A percentile compares a stretch with the other conserved stretches of the same genome.
Evolutionary conservation across 495 filamentous ascomycete genomes (phyloP).

Genomic region (Friedmanniomyces endolithicus): DNA sequence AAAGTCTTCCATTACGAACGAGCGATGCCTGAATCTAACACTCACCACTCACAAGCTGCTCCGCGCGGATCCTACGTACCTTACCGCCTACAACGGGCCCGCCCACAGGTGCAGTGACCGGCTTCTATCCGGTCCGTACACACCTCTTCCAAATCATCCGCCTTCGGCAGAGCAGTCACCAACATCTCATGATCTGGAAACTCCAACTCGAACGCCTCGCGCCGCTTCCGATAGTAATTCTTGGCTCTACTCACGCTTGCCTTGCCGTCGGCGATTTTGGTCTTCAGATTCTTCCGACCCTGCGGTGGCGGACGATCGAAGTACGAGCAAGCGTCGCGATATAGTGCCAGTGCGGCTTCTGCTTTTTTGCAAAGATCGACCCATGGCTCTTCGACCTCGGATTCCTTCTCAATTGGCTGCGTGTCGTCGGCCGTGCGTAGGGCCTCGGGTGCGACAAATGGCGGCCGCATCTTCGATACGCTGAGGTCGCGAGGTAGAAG

Average conservation of each 20-base stretch:
- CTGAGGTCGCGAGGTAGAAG: not conserved
- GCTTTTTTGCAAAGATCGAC: not conserved
- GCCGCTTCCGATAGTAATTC: conserved; percentile 2
- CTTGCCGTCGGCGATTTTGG: not conserved
- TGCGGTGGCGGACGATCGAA: not conserved
- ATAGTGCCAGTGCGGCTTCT: not conserved
- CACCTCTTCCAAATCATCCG: too few species aligned
- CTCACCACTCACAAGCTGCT: too few species aligned
- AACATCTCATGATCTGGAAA: not conserved
- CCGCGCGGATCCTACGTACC: too few species aligned
- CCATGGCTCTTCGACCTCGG: not conserved
- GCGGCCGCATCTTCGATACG: not conserved
- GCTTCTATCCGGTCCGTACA: too few species aligned
- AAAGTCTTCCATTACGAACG: too few species aligned
- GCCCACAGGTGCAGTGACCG: too few species aligned
- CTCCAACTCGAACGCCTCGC: not conserved
- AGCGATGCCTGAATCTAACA: too few species aligned
- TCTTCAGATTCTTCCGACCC: not conserved
- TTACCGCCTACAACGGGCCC: too few species aligned
- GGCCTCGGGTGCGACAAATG: not conserved
- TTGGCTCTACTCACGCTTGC: not conserved
- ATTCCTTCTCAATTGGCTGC: not conserved
- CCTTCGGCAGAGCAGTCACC: too few species aligned
- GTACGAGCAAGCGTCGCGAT: not conserved
- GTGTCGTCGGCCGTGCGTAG: not conserved